Percentiles rank a stretch among this genome's conserved stretches.
phyloP scores from a whole-genome alignment of 371 early-diverging fungal species.

The Capniomyces stellatus region DNA sequence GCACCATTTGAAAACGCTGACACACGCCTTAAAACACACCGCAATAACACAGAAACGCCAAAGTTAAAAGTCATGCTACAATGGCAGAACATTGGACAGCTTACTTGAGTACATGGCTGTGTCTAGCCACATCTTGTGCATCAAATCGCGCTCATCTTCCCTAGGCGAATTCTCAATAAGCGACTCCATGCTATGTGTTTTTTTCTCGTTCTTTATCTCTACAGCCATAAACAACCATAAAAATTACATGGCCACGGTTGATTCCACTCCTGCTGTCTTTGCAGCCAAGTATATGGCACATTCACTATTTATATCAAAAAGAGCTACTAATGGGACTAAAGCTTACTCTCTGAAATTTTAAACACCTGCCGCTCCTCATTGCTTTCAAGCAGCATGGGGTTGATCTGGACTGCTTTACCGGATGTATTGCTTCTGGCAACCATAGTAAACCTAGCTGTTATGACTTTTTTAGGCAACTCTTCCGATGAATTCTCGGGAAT shows the following conservation, averaged over 20 bases:
- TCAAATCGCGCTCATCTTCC: conserved; percentile 53
- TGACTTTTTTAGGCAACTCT: conserved; percentile 15
- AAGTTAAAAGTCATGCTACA: no score
- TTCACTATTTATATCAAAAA: background rate
- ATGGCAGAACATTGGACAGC: no score
- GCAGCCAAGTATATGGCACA: background rate
- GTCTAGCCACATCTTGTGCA: conserved; percentile 65
- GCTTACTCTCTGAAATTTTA: conserved; percentile 38
- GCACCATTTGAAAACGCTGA: no score
- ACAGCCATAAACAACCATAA: conserved; percentile 5
- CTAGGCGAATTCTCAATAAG: conserved; percentile 59
- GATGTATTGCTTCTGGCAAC: conserved; percentile 66
- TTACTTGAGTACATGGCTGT: conserved; percentile 14
- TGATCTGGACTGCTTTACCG: conserved; percentile 47
- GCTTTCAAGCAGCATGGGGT: conserved; percentile 49
- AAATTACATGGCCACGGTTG: no score
- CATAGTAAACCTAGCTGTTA: conserved; percentile 78
- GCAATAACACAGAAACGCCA: no score
- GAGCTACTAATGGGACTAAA: background rate
- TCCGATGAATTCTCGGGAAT: no score
- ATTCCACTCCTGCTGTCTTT: no score
- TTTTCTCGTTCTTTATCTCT: conserved; percentile 47
- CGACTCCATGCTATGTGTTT: conserved; percentile 30
- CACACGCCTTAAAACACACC: no score
- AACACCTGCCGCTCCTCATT: conserved; percentile 53